These are phyloP conservation scores for Auricularia sp. DNA, from an alignment of 768 basidiomycete species.

Conservation along the genomic window DNA sequence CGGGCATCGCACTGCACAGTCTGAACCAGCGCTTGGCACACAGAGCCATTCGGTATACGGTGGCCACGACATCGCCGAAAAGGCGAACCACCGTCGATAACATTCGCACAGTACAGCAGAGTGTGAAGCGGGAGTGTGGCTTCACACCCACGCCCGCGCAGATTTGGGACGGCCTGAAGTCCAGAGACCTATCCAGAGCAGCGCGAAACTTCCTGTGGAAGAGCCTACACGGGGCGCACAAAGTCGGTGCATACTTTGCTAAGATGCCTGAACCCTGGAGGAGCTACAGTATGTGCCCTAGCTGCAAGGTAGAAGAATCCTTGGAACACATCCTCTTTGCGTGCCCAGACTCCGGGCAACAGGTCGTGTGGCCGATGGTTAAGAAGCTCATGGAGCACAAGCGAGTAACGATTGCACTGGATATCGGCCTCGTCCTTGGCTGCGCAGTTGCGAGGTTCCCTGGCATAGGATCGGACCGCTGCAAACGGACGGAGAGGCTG, in stretches of 20 bases:
- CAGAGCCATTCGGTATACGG: too few relatives aligned
- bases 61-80: not conserved
- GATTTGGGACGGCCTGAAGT: not conserved
- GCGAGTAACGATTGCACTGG: not conserved
- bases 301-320: slow-evolving; percentile 8
- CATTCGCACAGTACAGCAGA: not conserved
- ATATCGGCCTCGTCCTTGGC: not conserved
- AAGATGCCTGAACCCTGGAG: not conserved
- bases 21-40: too few relatives aligned
- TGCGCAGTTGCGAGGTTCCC: not conserved
- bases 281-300: slow-evolving; percentile 6
- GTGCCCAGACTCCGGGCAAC: slow-evolving; percentile 12
- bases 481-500: not conserved
- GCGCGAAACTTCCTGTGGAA: slow-evolving; percentile 10
- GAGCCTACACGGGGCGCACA: slow-evolving; percentile 13
- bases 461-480: not conserved
- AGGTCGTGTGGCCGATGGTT: slow-evolving; percentile 9
- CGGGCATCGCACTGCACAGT: too few relatives aligned
- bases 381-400: slow-evolving; percentile 5
- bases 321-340: slow-evolving; percentile 16
- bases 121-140: not conserved
- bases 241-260: slow-evolving; percentile 9
- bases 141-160: not conserved
- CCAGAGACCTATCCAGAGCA: not conserved
- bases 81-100: not conserved